These are phyloP conservation scores for Halocafeteria seosinensis DNA, from an alignment of 108 stramenopile species.

Conservation along the genomic window DNA sequence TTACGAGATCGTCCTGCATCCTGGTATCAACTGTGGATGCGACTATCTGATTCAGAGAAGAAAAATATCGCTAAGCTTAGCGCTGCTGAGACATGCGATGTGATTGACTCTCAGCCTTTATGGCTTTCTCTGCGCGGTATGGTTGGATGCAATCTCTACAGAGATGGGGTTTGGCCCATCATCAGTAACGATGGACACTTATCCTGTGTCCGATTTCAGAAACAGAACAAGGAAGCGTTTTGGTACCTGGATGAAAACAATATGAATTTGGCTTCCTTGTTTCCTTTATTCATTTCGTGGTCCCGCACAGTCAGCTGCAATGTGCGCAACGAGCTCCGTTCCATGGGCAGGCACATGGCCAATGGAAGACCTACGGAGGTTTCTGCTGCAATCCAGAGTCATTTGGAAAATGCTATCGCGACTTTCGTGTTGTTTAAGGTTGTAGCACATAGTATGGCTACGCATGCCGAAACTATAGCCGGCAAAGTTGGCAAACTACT, in stretches of 20 bases:
- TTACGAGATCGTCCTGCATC: neutral
- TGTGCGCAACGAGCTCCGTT: neutral
- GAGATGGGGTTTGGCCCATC: constrained; percentile 4
- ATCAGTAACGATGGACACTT: constrained; percentile 6
- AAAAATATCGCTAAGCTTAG: neutral
- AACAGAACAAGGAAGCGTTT: neutral
- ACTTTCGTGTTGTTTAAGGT: neutral
- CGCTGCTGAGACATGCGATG: constrained; percentile 1
- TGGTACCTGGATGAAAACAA: neutral
- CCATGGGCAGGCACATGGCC: neutral
- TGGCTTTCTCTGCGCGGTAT: constrained; percentile 3
- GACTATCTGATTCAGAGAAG: neutral
- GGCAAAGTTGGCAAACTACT: neutral
- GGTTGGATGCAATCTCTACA: constrained; percentile 1
- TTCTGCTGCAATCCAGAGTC: neutral
- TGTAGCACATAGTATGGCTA: neutral
- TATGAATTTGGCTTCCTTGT: neutral
- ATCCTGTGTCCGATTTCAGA: neutral
- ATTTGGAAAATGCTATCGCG: neutral
- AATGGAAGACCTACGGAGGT: neutral
- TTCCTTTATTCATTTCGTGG: neutral
- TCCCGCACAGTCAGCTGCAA: neutral
- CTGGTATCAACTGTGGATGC: neutral
- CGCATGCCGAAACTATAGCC: neutral
- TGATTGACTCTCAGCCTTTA: neutral